Percentiles rank a stretch among this genome's conserved stretches.
Evolutionary conservation across 176 grass and related monocot species (phyloP).

Genomic region (Musa troglodytarum): DNA sequence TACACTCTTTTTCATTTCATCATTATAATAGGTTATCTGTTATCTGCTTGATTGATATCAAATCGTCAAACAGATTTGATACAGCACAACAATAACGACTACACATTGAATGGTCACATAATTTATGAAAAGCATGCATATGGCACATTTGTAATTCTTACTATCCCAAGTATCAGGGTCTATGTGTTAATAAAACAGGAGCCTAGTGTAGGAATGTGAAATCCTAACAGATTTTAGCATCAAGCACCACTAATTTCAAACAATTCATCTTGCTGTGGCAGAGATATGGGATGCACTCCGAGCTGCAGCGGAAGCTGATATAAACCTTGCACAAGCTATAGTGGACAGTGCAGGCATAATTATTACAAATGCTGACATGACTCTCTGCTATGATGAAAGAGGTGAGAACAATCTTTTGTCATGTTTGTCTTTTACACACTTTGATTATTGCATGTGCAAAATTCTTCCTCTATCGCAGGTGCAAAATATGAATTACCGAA

Average conservation of each 20-base stretch:
- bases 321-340: slow-evolving; percentile 72
- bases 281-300: slow-evolving; percentile 95
- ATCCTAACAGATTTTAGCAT: not conserved
- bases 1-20: too few relatives aligned
- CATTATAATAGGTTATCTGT: too few relatives aligned
- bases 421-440: not conserved
- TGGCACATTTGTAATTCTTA: too few relatives aligned
- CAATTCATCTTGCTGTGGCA: slow-evolving; percentile 18
- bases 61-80: too few relatives aligned
- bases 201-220: too few relatives aligned
- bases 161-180: too few relatives aligned
- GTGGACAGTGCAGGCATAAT: slow-evolving; percentile 87
- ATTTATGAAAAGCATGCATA: too few relatives aligned
- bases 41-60: too few relatives aligned
- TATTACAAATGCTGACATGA: slow-evolving; percentile 78
- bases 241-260: not conserved
- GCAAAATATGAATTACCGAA: slow-evolving; percentile 91
- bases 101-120: too few relatives aligned
- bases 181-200: too few relatives aligned
- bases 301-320: slow-evolving; percentile 73
- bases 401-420: slow-evolving; percentile 25
- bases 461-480: slow-evolving; percentile 39
- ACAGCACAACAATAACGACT: too few relatives aligned
- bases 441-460: not conserved
- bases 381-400: slow-evolving; percentile 84